A percentile compares a stretch with the other conserved stretches of the same genome.
Evolutionary conservation across 148 eudicot genomes (phyloP).

Genomic region (Agrostemma githago): DNA sequence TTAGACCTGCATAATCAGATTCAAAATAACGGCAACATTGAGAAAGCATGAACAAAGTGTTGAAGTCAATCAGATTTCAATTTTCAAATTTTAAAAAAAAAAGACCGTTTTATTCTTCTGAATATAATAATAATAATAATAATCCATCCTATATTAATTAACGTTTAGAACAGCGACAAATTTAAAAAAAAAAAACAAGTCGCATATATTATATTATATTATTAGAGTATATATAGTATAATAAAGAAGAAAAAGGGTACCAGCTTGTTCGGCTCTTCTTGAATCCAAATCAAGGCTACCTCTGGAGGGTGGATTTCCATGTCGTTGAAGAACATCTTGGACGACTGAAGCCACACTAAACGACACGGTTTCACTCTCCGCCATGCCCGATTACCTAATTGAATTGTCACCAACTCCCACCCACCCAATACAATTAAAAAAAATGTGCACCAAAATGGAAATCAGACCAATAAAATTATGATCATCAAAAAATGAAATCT

Average conservation of each 20-base stretch:
- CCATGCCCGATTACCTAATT: conserved; percentile 25
- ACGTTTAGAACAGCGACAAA: too few relatives aligned
- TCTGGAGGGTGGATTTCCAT: conserved; percentile 43
- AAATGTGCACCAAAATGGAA: neutral
- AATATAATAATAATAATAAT: too few relatives aligned
- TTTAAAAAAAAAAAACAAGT: neutral
- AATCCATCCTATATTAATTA: too few relatives aligned
- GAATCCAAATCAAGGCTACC: conserved; percentile 52
- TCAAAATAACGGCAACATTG: too few relatives aligned
- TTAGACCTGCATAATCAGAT: conserved; percentile 23
- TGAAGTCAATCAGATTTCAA: neutral
- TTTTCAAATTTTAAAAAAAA: conserved; percentile 3
- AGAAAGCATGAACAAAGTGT: too few relatives aligned
- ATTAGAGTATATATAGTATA: too few relatives aligned
- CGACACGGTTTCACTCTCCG: conserved; percentile 44
- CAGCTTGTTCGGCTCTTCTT: conserved; percentile 65
- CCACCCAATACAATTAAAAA: neutral
- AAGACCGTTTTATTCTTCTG: neutral
- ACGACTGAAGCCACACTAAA: conserved; percentile 74
- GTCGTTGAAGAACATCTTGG: conserved; percentile 84
- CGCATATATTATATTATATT: neutral
- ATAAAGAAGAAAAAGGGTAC: conserved; percentile 19
- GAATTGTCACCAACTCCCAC: neutral
- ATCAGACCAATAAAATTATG: neutral
- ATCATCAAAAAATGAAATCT: conserved; percentile 16